phyloP scores from a whole-genome alignment of 2,329 filamentous ascomycete species.

The Ceratocystis cubensis region DNA sequence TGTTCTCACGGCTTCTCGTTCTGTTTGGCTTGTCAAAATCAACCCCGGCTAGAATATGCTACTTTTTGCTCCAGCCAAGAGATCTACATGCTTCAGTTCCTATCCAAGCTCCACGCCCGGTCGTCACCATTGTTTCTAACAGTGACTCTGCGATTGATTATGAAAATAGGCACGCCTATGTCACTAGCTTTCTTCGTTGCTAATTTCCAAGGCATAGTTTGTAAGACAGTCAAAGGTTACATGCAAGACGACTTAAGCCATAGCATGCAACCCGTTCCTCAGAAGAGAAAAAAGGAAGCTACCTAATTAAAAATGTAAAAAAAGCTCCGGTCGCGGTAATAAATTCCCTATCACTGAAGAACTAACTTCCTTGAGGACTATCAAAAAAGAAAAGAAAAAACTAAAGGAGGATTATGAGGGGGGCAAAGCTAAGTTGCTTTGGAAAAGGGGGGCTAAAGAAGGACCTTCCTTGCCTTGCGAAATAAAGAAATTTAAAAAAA shows the following conservation, averaged over 20 bases:
- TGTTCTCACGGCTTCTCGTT: neutral
- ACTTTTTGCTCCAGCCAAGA: neutral
- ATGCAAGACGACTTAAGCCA: neutral
- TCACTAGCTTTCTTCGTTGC: neutral
- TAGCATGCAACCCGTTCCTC: neutral
- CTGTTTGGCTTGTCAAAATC: neutral
- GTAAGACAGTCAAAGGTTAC: neutral
- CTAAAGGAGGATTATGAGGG: neutral
- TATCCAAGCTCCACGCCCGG: neutral
- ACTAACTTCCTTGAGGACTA: neutral
- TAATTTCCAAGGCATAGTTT: neutral
- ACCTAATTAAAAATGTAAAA: neutral
- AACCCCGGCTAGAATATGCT: neutral
- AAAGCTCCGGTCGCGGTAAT: neutral
- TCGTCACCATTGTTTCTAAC: neutral
- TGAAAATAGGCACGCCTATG: neutral
- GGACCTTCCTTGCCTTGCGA: neutral
- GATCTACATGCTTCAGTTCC: constrained; percentile 8
- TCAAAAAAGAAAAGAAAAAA: neutral
- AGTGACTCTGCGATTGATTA: neutral
- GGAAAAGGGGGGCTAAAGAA: constrained; percentile 9
- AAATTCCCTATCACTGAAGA: neutral
- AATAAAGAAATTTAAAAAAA: constrained; percentile 3
- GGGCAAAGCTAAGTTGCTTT: neutral
- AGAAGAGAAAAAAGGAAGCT: neutral